Base-by-base conservation (phyloP, 306 rosid genomes). In the Gillenia trifoliata region DNA sequence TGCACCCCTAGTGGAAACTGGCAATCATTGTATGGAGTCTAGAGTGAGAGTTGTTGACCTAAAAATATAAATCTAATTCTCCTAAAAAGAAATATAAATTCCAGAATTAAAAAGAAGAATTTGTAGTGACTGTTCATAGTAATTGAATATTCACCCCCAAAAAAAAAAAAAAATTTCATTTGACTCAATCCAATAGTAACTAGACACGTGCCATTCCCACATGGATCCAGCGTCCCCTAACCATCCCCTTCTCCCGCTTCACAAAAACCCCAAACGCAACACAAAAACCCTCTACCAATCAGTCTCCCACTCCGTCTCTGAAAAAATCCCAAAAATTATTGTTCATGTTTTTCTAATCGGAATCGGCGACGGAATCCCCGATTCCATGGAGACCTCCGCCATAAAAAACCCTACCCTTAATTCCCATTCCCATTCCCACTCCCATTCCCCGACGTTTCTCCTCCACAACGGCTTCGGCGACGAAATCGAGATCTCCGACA, bases 361-460 rank as follows among this genome's bases (percentile, higher is more conserved):
- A 71, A 36, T 71, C 33, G 31, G 15, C 3, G 5, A 9, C 20
- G 75, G 34, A 54, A 64, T 16, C 41, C 43, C 3, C 4, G 2
- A 57, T 29, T 17, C 34, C 55, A 22, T 77, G 78, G 64, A 74
- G 66, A 31, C 34, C 47, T 22, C 76, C 29, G 12, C 16, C 19
- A 23, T 47, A 26, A 38, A 64, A 34, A 8, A 13, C 7, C 55
- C 70, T 8, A 50, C 28, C 7, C 25, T 34, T 49, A 64, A 25
- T 73, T 17, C 75, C 2, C 31, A 29, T 50, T 56, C 68, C 10
- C 43, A 45, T 8, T 40, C 63, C 38, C 47, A 36, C 15, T 63
- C 75, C 40, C 68, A 65, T 17, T 77, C 79, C 11, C 76, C 83
- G 5, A 72, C 22, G 11, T 78, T 79, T 52, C 85, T 78, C 33